Evolutionary conservation across 345 rosid species (phyloP), one percentile per base, ranked within the genome.

Genomic region (Arabis hirsuta): DNA sequence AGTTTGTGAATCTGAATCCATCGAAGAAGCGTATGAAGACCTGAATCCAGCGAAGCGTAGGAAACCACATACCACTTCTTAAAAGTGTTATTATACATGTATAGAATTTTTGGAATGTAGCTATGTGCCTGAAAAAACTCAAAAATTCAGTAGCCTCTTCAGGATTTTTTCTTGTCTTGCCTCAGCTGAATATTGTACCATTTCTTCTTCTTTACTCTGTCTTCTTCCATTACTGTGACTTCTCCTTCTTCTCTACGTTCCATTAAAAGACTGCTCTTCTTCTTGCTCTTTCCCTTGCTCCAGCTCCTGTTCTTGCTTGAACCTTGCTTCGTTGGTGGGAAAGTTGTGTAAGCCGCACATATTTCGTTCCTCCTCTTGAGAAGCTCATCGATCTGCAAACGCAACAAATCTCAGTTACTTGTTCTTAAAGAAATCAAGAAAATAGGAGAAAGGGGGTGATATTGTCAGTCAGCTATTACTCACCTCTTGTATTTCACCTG

Each of bases 401-500:
- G 36, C n/a, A 59, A 55, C 16, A 61, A 31, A 54, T 6, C 26
- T 67, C 55, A 39, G 36, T 48, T 57, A 45, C 20, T 3, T 27
- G 9, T 36, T 36, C 20, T 13, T 56, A 0, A 61, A 3, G 26
- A 34, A 44, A 52, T 26, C 63, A 75, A 45, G 39, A 24, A 59
- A 78, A 10, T 3, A 66, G 12, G 59, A 43, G 41, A 32, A 2
- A 14, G 0, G 5, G 5, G 7, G 3, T 29, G 22, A 20, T 58
- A 6, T 22, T 8, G 4, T 29, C 9, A 61, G 2, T 29, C 9
- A 61, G 46, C 67, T 44, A 14, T 29, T 14, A 75, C 85, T 80
- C 66, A 89, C 97, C 44, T 81, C 86, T 81, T 87, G 90, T 87
- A 94, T 87, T 74, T 94, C 99, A 59, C 87, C 87, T 0, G 97